A percentile compares a stretch with the other conserved stretches of the same genome.
Conservation (phyloP, 257 asterid species). For the Solanum etuberosum region DNA sequence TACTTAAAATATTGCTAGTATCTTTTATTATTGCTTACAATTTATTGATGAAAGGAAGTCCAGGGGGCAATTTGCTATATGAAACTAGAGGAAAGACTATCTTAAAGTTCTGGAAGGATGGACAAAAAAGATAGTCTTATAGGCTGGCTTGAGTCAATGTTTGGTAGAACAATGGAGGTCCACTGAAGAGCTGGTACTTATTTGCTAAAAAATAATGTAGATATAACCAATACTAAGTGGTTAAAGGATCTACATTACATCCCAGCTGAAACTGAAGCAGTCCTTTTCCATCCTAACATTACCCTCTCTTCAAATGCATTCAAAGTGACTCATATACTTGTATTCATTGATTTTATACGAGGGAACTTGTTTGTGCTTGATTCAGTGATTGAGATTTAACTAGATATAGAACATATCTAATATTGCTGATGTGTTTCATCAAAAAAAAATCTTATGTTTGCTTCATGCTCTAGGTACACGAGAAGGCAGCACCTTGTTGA, state of each 20-base stretch:
- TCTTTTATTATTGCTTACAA: neutral
- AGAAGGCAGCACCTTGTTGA: constrained; percentile 64
- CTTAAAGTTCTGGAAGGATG: neutral
- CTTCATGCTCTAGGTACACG: constrained; percentile 41
- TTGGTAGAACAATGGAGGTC: neutral
- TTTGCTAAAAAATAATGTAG: neutral
- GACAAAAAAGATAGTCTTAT: neutral
- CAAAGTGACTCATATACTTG: neutral
- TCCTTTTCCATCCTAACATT: neutral
- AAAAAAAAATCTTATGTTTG: neutral
- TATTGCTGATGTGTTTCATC: neutral
- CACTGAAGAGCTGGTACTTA: neutral
- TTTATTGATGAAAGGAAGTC: neutral
- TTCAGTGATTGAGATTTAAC: neutral
- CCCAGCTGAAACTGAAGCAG: neutral
- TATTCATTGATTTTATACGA: neutral
- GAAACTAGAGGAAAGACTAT: neutral
- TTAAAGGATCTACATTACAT: neutral
- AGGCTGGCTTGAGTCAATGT: neutral
- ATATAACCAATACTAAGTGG: neutral
- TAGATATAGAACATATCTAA: neutral
- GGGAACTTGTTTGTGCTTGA: neutral
- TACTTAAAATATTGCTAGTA: neutral
- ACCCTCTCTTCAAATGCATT: neutral
- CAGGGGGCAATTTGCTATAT: neutral